Conservation (phyloP, 129 eudicot genomes). For the Mikania micrantha region DNA sequence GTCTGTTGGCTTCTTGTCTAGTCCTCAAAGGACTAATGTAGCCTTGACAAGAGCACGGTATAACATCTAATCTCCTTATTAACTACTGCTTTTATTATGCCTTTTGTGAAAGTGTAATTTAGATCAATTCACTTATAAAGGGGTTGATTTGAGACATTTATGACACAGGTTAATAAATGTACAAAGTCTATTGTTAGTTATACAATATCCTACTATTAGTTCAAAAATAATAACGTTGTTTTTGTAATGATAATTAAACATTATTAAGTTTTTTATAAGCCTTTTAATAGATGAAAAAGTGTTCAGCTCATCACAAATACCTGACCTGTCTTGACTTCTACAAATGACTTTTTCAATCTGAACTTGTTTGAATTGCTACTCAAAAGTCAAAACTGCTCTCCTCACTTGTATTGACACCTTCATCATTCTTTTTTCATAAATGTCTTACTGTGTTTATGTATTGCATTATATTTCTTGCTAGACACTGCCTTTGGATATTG, state of each 20-base stretch:
- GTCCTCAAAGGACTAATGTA: conserved; percentile 61
- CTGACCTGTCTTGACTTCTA: too few species aligned
- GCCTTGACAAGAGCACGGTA: conserved; percentile 81
- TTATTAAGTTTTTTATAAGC: too few species aligned
- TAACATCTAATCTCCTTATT: neutral
- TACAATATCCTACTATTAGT: too few species aligned
- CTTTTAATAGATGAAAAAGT: too few species aligned
- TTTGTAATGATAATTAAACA: too few species aligned
- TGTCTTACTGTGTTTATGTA: neutral
- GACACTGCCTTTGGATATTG: conserved; percentile 68
- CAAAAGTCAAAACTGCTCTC: too few species aligned
- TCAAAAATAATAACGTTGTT: neutral
- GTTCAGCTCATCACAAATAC: too few species aligned
- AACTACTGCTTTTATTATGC: neutral
- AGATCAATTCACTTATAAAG: neutral
- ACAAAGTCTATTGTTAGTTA: neutral
- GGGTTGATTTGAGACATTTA: neutral
- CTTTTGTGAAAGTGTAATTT: neutral
- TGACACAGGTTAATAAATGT: neutral
- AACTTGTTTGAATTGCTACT: too few species aligned
- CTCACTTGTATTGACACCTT: too few species aligned
- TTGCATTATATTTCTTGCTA: conserved; percentile 11
- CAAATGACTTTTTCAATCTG: too few species aligned
- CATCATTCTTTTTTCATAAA: too few species aligned
- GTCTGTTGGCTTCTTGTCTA: conserved; percentile 43